Percentiles rank a stretch among this genome's conserved stretches.
Conservation (phyloP, 2,329 filamentous ascomycete genomes). For the Microdochium bolleyi region DNA sequence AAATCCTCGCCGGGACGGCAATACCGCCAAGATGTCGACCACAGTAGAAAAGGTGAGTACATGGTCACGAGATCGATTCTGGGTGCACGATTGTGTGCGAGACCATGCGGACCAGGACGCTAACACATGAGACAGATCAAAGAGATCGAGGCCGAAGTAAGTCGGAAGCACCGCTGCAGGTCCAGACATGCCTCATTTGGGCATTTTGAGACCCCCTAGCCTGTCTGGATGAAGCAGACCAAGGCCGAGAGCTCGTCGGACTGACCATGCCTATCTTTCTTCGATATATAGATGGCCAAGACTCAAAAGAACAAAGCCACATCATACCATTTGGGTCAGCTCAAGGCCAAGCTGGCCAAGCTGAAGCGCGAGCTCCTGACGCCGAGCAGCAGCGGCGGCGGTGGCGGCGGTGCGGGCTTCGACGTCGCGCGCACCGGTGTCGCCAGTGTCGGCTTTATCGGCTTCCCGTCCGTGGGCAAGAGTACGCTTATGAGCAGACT, state of each 20-base stretch:
- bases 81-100: slow-evolving; percentile 1
- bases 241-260: neutral
- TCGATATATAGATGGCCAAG: slow-evolving; percentile 65
- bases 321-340: slow-evolving; percentile 85
- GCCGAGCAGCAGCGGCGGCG: slow-evolving; percentile 69
- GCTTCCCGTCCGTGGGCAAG: slow-evolving; percentile 96
- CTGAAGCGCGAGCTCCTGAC: slow-evolving; percentile 93
- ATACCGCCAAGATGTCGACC: slow-evolving; percentile 69
- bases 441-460: slow-evolving; percentile 94
- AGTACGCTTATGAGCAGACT: slow-evolving; percentile 93
- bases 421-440: slow-evolving; percentile 97
- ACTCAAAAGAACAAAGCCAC: slow-evolving; percentile 98
- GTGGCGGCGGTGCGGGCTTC: slow-evolving; percentile 82
- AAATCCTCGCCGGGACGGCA: slow-evolving; percentile 1
- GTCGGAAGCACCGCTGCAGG: slow-evolving; percentile 13
- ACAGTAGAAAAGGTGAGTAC: slow-evolving; percentile 90
- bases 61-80: neutral
- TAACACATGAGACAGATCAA: slow-evolving; percentile 64
- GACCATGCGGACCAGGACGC: slow-evolving; percentile 11
- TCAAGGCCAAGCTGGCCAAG: slow-evolving; percentile 98
- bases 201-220: too few relatives aligned
- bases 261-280: neutral
- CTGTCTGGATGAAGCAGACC: too few relatives aligned
- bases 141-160: slow-evolving; percentile 89
- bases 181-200: too few relatives aligned